Percentiles rank a stretch among this genome's conserved stretches.
phyloP scores from a whole-genome alignment of 1,284 basidiomycete genomes.

The Meira nashicola region DNA sequence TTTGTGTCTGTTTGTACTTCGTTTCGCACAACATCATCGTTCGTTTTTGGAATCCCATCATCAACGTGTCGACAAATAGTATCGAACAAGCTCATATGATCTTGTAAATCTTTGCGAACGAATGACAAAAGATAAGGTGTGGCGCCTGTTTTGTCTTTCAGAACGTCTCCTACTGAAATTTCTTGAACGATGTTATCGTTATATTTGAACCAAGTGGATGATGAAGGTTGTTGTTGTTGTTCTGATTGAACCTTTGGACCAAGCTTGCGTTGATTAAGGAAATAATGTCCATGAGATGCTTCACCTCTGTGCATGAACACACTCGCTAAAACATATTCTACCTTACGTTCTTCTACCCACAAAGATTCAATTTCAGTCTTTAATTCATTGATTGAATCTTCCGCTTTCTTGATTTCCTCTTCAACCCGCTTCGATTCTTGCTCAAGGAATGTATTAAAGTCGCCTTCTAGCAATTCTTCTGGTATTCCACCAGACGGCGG shows the following conservation, averaged over 20 bases:
- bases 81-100: constrained; percentile 12
- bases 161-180: constrained; percentile 28
- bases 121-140: constrained; percentile 51
- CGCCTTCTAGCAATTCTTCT: constrained; percentile 7
- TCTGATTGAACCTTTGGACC: background rate
- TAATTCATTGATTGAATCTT: constrained; percentile 56
- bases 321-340: constrained; percentile 83
- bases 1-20: background rate
- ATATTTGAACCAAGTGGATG: constrained; percentile 42
- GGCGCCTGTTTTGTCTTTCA: constrained; percentile 42
- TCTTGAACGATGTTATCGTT: constrained; percentile 38
- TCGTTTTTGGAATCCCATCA: background rate
- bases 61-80: constrained; percentile 7
- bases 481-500: background rate
- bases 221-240: background rate
- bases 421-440: constrained; percentile 53
- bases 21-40: background rate
- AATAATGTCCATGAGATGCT: constrained; percentile 51
- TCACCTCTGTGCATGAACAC: constrained; percentile 84
- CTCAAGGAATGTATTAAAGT: constrained; percentile 1
- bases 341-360: constrained; percentile 68
- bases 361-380: constrained; percentile 70
- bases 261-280: constrained; percentile 37
- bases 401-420: constrained; percentile 64
- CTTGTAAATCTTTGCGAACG: constrained; percentile 29